Base-by-base conservation (phyloP, 345 rosid genomes). In the Salix exigua region DNA sequence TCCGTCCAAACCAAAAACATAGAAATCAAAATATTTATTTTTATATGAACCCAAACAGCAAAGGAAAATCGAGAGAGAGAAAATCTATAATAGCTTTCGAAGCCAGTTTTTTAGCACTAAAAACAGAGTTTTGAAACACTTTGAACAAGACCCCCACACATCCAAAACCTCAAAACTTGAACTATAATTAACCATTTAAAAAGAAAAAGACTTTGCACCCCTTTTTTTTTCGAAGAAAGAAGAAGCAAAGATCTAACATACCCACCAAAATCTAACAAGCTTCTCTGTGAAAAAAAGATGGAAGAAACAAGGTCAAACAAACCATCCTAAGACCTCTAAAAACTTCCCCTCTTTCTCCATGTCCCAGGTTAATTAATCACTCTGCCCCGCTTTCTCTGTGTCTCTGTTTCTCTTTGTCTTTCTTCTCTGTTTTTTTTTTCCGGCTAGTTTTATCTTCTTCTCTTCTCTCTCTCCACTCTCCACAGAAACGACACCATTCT, bases 211-310 rank as follows among this genome's bases (percentile, higher is more conserved):
- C 4, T 40, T 63, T 3, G 70, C 19, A 62, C 37, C 68, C 68
- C 71, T 31, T 0, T 58, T 58, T 12, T 66, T 16, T 23, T 3
- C 0, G 55, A 74, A 10, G 13, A 42, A 42, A 42, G 42, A 12
- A 62, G 31, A 60, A 66, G 13, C 63, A 58, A 58, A 3, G 16
- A 58, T 58, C 63, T 58, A 58, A 58, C 65, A 66, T 78, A 81
- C 91, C 83, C 80, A 78, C 76, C 80, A 80, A 81, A 37, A 70
- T 69, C 61, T 60, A 40, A 63, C 68, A 81, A 66, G 63, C 79
- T n/a, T 77, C 46, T 68, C 77, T 8, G 63, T 60, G 72, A 12
- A 51, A n/a, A 72, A 73, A 72, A 70, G 72, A 60, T 69, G 50
- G 75, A 66, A 72, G 75, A 73, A 79, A 72, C 74, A 64, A 74